phyloP scores from a whole-genome alignment of 805 yeast species.

The Metschnikowia lunata region DNA sequence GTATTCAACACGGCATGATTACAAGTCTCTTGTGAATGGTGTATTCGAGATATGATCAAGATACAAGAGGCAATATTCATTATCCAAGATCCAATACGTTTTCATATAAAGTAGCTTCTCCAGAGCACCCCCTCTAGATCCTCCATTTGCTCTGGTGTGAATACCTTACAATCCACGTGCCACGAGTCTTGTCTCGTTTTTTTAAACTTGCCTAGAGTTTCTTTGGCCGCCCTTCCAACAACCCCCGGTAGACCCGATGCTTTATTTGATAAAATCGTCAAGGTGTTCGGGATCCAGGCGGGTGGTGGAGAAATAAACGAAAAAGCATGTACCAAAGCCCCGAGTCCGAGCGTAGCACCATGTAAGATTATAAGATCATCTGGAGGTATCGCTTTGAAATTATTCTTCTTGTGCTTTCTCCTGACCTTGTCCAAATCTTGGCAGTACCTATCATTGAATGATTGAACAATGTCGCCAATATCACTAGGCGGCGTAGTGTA shows the following conservation, averaged over 20 bases:
- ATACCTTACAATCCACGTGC: slow-evolving; percentile 80
- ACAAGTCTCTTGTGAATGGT: not conserved
- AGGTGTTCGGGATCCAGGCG: slow-evolving; percentile 72
- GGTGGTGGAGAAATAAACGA: slow-evolving; percentile 93
- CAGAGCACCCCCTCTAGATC: slow-evolving; percentile 92
- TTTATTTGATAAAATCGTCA: slow-evolving; percentile 65
- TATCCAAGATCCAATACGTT: not conserved
- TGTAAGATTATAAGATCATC: slow-evolving; percentile 54
- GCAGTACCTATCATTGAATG: slow-evolving; percentile 31
- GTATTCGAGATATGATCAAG: too few relatives aligned
- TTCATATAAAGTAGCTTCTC: slow-evolving; percentile 82
- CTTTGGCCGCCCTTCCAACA: slow-evolving; percentile 81
- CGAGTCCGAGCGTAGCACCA: slow-evolving; percentile 84
- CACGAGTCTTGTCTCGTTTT: slow-evolving; percentile 93
- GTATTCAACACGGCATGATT: slow-evolving; percentile 1
- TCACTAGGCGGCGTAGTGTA: slow-evolving; percentile 54
- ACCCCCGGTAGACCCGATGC: slow-evolving; percentile 71
- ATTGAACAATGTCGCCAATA: slow-evolving; percentile 38
- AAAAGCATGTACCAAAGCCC: slow-evolving; percentile 83
- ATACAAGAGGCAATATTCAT: not conserved
- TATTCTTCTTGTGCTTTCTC: slow-evolving; percentile 35
- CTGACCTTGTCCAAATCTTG: slow-evolving; percentile 39
- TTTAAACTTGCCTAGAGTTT: slow-evolving; percentile 75
- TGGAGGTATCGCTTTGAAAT: slow-evolving; percentile 31
- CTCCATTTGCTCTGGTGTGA: slow-evolving; percentile 74